Conservation (phyloP, 352 stramenopile species). For the Heterotrichella gracilis region DNA sequence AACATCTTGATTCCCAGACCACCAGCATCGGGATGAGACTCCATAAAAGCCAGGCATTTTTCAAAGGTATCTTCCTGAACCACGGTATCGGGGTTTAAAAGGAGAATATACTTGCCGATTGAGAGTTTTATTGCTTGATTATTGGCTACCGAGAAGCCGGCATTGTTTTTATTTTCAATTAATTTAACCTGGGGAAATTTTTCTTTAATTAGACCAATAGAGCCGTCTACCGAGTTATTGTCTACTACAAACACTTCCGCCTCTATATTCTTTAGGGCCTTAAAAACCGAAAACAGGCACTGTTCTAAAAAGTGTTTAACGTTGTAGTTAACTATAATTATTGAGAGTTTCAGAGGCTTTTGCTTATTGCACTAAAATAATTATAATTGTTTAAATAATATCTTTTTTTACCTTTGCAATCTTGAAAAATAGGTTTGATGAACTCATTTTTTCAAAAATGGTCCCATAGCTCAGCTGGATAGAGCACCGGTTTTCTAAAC, state of each 20-base stretch:
- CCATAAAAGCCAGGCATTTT: background rate
- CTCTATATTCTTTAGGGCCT: background rate
- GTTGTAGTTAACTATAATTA: background rate
- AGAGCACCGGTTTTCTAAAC: no score
- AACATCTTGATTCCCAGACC: background rate
- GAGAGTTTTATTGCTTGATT: background rate
- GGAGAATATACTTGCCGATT: background rate
- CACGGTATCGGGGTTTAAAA: background rate
- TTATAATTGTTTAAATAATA: slow-evolving; percentile 5
- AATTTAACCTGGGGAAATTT: background rate
- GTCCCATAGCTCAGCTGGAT: no score
- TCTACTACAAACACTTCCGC: background rate
- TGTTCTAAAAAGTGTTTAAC: background rate
- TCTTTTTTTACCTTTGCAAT: no score
- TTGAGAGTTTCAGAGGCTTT: background rate
- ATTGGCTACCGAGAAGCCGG: background rate
- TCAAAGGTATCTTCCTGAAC: background rate
- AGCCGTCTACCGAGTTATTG: background rate
- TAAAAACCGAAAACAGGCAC: background rate
- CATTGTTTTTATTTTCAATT: background rate
- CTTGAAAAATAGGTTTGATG: no score
- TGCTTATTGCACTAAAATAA: background rate
- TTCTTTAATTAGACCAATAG: background rate
- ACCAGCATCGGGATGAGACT: background rate
- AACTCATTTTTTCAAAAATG: no score